phyloP scores from a whole-genome alignment of 1,284 basidiomycete genomes.

The Boletellus sp. region DNA sequence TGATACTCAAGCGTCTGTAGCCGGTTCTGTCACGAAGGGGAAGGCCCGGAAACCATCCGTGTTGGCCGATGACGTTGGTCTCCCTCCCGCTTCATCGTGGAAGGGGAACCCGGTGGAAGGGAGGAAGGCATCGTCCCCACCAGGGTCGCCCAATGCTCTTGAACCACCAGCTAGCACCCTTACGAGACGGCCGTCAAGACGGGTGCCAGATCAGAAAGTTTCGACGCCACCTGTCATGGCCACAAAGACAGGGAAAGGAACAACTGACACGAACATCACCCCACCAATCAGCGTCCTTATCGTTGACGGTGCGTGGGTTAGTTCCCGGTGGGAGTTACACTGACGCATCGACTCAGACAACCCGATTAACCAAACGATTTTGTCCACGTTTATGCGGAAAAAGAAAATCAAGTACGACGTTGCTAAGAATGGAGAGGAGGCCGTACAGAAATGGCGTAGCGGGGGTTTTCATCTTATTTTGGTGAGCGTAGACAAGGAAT shows the following conservation, averaged over 20 bases:
- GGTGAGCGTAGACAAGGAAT: constrained; percentile 45
- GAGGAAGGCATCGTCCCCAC: constrained; percentile 36
- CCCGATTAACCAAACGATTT: constrained; percentile 95
- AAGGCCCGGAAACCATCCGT: constrained; percentile 32
- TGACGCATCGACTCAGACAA: constrained; percentile 66
- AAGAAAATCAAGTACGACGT: constrained; percentile 96
- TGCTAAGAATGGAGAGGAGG: constrained; percentile 93
- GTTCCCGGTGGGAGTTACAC: constrained; percentile 8
- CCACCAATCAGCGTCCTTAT: constrained; percentile 95
- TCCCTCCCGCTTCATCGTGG: constrained; percentile 19
- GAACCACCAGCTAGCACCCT: constrained; percentile 27
- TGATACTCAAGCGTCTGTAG: constrained; percentile 13
- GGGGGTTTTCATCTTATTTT: constrained; percentile 95
- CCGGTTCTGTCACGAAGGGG: constrained; percentile 12
- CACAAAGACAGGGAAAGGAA: constrained; percentile 25
- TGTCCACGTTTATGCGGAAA: constrained; percentile 93
- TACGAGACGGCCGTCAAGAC: constrained; percentile 27
- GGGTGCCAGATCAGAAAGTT: constrained; percentile 30
- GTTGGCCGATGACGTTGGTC: constrained; percentile 25
- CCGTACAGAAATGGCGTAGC: constrained; percentile 92
- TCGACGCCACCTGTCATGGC: constrained; percentile 18
- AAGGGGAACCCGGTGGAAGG: constrained; percentile 29
- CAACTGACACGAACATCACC: constrained; percentile 59
- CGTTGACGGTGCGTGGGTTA: constrained; percentile 74
- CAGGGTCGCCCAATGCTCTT: constrained; percentile 29